Conservation (phyloP, 1,139 yeast species). For the Taiozyma sp. region DNA sequence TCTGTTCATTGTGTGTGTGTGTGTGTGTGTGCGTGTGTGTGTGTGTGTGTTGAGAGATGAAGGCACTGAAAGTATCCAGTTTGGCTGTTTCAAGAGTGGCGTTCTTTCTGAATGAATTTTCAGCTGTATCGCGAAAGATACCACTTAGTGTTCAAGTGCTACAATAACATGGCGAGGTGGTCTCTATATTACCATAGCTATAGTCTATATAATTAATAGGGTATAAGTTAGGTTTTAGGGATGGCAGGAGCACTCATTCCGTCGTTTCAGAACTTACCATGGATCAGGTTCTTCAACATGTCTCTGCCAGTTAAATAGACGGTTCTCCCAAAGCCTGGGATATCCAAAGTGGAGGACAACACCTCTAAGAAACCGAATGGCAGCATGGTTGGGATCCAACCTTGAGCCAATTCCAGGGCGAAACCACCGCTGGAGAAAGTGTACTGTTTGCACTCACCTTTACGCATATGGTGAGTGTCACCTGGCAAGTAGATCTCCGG, state of each 20-base stretch:
- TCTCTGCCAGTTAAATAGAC: slow-evolving; percentile 68
- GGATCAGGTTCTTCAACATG: slow-evolving; percentile 58
- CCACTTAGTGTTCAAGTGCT: too few relatives aligned
- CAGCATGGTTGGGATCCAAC: slow-evolving; percentile 97
- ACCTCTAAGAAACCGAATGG: slow-evolving; percentile 91
- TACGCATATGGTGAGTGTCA: slow-evolving; percentile 69
- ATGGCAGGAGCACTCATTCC: too few relatives aligned
- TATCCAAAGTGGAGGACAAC: slow-evolving; percentile 73
- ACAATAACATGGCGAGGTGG: too few relatives aligned
- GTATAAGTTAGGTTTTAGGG: too few relatives aligned
- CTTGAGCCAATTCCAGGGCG: slow-evolving; percentile 95
- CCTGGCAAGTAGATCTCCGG: slow-evolving; percentile 76
- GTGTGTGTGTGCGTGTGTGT: neutral
- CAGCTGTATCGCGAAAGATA: too few relatives aligned
- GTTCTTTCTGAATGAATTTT: neutral
- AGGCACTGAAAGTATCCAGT: neutral
- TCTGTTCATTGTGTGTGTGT: neutral
- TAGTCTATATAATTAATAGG: too few relatives aligned
- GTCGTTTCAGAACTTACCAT: slow-evolving; percentile 51
- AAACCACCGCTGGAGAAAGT: slow-evolving; percentile 74
- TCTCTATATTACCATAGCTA: too few relatives aligned
- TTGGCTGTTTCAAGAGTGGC: neutral
- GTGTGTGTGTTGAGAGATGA: neutral
- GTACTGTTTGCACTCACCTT: slow-evolving; percentile 79
- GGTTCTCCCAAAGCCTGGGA: slow-evolving; percentile 62